Evolutionary conservation across 2,329 filamentous ascomycete species (phyloP).

Genomic region (Colletotrichum sp.): DNA sequence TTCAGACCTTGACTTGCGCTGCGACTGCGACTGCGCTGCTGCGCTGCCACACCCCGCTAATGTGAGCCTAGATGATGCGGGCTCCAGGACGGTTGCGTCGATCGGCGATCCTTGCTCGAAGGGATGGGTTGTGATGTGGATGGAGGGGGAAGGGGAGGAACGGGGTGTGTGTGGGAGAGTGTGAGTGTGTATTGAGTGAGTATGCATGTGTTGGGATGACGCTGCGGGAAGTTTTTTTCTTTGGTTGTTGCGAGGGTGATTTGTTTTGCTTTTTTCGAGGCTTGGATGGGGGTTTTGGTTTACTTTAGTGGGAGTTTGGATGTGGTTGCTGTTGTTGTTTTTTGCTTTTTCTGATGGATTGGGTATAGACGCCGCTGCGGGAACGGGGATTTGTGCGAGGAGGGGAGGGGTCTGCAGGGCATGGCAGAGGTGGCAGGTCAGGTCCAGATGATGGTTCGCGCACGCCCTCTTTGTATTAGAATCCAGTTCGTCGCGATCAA

Average conservation of each 20-base stretch:
- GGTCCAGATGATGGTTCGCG: not conserved
- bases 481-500: not conserved
- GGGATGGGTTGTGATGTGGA: not conserved
- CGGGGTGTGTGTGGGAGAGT: not conserved
- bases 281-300: not conserved
- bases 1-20: not conserved
- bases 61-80: constrained; percentile 5
- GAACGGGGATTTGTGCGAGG: not conserved
- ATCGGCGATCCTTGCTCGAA: constrained; percentile 7
- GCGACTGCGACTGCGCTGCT: not conserved
- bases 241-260: not conserved
- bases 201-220: not conserved
- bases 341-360: constrained; percentile 7
- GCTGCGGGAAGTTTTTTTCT: not conserved
- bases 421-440: not conserved
- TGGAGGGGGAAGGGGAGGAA: not conserved
- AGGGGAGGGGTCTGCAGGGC: not conserved
- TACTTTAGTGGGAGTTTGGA: not conserved
- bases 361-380: constrained; percentile 1
- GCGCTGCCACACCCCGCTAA: not conserved
- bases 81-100: constrained; percentile 8
- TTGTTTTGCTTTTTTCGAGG: not conserved
- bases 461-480: not conserved
- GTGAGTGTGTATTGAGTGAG: not conserved
- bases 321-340: not conserved